Percentiles rank a stretch among this genome's conserved stretches.
These are phyloP conservation scores for Discostella stelligera DNA, from an alignment of 352 stramenopile genomes.

Conservation along the genomic window DNA sequence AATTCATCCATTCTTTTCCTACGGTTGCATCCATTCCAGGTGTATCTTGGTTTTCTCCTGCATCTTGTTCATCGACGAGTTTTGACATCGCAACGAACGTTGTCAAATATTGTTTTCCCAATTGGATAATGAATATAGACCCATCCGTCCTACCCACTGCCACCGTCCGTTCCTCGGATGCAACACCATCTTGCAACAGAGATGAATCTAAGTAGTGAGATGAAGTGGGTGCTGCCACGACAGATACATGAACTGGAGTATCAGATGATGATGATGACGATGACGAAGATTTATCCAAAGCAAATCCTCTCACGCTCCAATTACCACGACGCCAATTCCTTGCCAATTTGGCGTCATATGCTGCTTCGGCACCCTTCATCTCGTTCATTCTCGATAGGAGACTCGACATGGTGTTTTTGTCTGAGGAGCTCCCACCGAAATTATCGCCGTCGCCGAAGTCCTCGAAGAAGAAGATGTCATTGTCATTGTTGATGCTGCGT, in stretches of 20 bases:
- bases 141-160: conserved; percentile 58
- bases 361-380: conserved; percentile 28
- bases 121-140: conserved; percentile 48
- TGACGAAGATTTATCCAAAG: conserved; percentile 21
- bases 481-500: conserved; percentile 5
- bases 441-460: conserved; percentile 34
- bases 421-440: neutral
- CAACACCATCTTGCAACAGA: conserved; percentile 22
- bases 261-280: conserved; percentile 5
- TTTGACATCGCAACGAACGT: conserved; percentile 37
- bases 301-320: conserved; percentile 53
- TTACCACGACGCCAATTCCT: conserved; percentile 53
- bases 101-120: conserved; percentile 59
- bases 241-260: conserved; percentile 31
- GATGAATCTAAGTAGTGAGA: conserved; percentile 8
- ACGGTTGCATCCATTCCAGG: neutral
- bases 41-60: neutral
- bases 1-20: conserved; percentile 17
- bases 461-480: conserved; percentile 36
- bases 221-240: conserved; percentile 35
- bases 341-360: conserved; percentile 42
- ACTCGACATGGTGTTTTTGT: conserved; percentile 10
- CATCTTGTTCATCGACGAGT: conserved; percentile 1
- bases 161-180: conserved; percentile 25
- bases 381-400: conserved; percentile 41